Evolutionary conservation across 2,329 filamentous ascomycete genomes (phyloP), one percentile per base, ranked within the genome.

Genomic region (Beauveria pseudobassiana): DNA sequence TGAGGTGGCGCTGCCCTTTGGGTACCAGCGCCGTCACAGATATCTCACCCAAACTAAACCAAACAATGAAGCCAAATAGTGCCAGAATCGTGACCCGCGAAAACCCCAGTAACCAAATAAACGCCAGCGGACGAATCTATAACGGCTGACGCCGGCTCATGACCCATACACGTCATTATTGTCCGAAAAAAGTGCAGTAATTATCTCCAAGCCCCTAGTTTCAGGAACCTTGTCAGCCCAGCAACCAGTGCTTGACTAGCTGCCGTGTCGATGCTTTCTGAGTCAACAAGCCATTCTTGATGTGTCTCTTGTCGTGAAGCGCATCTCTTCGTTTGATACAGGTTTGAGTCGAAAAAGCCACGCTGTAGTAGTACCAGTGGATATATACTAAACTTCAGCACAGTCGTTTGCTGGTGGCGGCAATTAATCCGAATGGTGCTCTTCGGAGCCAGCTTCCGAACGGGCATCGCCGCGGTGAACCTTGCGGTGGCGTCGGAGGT

Each of bases 401-500:
- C 12, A n/a, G 24, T 43, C 3, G 18, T 46, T 28, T n/a, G 4
- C 5, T 40, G 20, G 3, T 48, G 7, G 10, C 12, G 53, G 26
- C 20, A 7, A 54, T 72, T 75, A 85, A 63, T 86, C 83, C 1
- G 84, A 87, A 61, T 86, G 80, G 64, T 84, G 82, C 63, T 85
- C 83, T 67, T 87, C 84, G 6, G 84, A 87, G 30, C 84, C 85
- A 28, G 83, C 80, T 66, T 87, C 85, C 3, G 85, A 87, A 52
- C 78, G 81, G 10, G 81, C 76, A 55, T 91, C 88, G 69, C 88
- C 73, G 18, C 74, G 95, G 81, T 99, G 95, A 53, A 98, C 93
- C 78, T 98, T 98, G 72, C 91, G 89, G 77, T 99, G 95, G 69
- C 95, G 85, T 66, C 95, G 87, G 61, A 98, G 80, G 74, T 99